Percentiles rank a stretch among this genome's conserved stretches.
Conservation (phyloP, 441 rosid species). For the Populus tomentosa region DNA sequence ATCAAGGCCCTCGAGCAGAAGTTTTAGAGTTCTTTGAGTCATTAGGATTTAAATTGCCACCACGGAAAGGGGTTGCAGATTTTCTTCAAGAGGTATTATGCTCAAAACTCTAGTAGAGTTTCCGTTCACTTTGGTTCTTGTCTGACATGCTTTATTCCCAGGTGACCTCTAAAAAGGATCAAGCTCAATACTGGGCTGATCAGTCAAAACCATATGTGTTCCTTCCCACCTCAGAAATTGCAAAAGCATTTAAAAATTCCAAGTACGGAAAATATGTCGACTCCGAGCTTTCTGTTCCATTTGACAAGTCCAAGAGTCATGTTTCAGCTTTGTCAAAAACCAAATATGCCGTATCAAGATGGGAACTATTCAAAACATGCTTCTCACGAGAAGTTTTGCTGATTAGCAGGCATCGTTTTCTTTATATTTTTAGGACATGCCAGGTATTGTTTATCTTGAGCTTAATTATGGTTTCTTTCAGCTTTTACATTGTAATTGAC, state of each 20-base stretch:
- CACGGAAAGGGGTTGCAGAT: slow-evolving; percentile 90
- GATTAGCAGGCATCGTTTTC: slow-evolving; percentile 68
- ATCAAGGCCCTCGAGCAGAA: slow-evolving; percentile 80
- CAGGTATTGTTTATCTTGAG: slow-evolving; percentile 48
- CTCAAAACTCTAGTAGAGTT: slow-evolving; percentile 7
- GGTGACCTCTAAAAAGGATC: slow-evolving; percentile 95
- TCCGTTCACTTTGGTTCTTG: slow-evolving; percentile 8
- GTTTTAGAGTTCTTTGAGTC: slow-evolving; percentile 83
- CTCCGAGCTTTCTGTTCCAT: slow-evolving; percentile 43
- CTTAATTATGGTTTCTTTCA: not conserved
- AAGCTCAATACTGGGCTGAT: slow-evolving; percentile 97
- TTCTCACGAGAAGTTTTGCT: slow-evolving; percentile 63
- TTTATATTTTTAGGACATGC: slow-evolving; percentile 77
- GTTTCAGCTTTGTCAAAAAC: slow-evolving; percentile 66
- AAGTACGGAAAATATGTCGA: slow-evolving; percentile 52
- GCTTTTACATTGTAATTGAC: not conserved
- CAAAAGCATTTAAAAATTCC: slow-evolving; percentile 63
- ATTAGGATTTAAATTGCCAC: slow-evolving; percentile 71
- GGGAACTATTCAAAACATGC: slow-evolving; percentile 75
- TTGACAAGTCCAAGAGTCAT: slow-evolving; percentile 49
- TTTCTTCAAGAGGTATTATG: slow-evolving; percentile 88
- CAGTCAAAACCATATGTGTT: slow-evolving; percentile 63
- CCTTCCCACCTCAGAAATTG: slow-evolving; percentile 62
- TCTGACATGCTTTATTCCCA: slow-evolving; percentile 27
- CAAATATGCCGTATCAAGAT: slow-evolving; percentile 58